Evolutionary conservation across 2,329 filamentous ascomycete genomes (phyloP).

Genomic region (Davidsoniella virescens): DNA sequence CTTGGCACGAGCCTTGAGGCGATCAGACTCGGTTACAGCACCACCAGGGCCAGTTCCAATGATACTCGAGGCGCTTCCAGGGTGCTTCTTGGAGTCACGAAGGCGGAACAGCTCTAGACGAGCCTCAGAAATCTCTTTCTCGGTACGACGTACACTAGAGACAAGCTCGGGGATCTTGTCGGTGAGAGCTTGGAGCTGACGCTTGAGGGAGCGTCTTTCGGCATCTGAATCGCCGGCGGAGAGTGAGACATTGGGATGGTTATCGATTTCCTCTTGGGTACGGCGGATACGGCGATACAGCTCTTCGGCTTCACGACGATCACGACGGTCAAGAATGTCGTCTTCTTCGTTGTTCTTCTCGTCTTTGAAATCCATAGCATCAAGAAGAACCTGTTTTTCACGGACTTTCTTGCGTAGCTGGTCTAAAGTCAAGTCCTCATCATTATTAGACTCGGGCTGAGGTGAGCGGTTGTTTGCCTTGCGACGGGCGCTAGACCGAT

Average conservation of each 20-base stretch:
- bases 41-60: conserved; percentile 89
- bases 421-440: conserved; percentile 68
- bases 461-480: conserved; percentile 64
- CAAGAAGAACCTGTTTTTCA: conserved; percentile 84
- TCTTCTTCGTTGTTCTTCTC: conserved; percentile 83
- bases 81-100: conserved; percentile 83
- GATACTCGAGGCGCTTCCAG: conserved; percentile 61
- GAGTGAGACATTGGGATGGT: conserved; percentile 58
- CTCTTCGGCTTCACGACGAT: conserved; percentile 83
- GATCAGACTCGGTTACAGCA: conserved; percentile 77
- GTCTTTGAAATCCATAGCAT: conserved; percentile 92
- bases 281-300: conserved; percentile 82
- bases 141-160: conserved; percentile 77
- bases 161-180: conserved; percentile 86
- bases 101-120: conserved; percentile 84
- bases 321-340: conserved; percentile 75
- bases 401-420: conserved; percentile 84
- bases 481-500: conserved; percentile 83
- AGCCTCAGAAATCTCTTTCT: conserved; percentile 84
- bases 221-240: conserved; percentile 69
- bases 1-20: conserved; percentile 85
- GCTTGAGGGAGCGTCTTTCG: conserved; percentile 69
- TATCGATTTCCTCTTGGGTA: conserved; percentile 87
- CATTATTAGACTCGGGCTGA: conserved; percentile 52
- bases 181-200: conserved; percentile 74